These are phyloP conservation scores for Hemisphaericaspora xylanilytica DNA, from an alignment of 1,139 yeast genomes.

Conservation along the genomic window DNA sequence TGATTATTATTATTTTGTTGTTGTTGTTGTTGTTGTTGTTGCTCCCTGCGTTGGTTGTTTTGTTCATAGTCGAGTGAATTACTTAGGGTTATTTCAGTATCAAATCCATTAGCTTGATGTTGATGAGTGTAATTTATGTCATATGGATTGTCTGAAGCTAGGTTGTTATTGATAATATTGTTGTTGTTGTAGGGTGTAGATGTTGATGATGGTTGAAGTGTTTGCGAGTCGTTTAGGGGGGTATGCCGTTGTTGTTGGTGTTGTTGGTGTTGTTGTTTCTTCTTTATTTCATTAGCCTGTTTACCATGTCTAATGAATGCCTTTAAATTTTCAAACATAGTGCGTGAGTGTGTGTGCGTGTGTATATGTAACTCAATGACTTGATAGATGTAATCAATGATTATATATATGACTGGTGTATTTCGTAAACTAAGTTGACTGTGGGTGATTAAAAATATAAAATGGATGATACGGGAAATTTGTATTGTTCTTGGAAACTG, in stretches of 20 bases:
- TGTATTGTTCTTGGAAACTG: too few relatives aligned
- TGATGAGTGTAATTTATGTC: neutral
- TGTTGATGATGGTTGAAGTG: neutral
- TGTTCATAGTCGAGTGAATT: neutral
- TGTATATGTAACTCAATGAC: neutral
- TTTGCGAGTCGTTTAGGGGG: neutral
- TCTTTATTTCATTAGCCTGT: constrained; percentile 55
- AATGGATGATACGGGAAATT: too few relatives aligned
- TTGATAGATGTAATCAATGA: neutral
- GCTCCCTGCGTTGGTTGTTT: neutral
- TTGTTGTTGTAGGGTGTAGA: neutral
- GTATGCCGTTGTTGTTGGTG: neutral
- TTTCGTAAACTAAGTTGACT: too few relatives aligned
- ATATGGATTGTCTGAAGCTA: neutral
- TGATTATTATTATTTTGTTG: constrained; percentile 11
- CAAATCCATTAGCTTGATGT: neutral
- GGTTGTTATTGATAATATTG: too few relatives aligned
- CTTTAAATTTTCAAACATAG: constrained; percentile 60
- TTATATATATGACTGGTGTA: too few relatives aligned
- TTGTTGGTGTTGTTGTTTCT: constrained; percentile 13
- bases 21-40: constrained; percentile 5
- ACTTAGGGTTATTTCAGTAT: neutral
- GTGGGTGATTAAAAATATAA: too few relatives aligned
- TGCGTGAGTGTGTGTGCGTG: neutral
- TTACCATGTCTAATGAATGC: constrained; percentile 84